Conservation (phyloP, 176 grass and related monocot species). For the Oryza meridionalis region DNA sequence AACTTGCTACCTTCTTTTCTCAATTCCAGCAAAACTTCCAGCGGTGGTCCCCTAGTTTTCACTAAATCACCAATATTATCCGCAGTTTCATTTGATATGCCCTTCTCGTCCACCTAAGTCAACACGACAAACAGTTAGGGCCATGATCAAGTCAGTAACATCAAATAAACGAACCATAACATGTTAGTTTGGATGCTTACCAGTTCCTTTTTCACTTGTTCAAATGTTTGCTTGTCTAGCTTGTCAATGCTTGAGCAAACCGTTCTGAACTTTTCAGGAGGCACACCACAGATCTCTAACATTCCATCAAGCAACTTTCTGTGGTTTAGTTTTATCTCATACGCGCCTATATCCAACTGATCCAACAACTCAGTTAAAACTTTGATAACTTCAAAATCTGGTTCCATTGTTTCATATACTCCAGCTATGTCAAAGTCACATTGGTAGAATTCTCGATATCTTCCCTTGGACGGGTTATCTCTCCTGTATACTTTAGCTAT, state of each 20-base stretch:
- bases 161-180: slow-evolving; percentile 35
- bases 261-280: slow-evolving; percentile 95
- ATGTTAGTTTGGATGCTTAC: slow-evolving; percentile 45
- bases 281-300: slow-evolving; percentile 93
- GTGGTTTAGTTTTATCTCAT: slow-evolving; percentile 97
- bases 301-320: slow-evolving; percentile 94
- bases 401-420: slow-evolving; percentile 82
- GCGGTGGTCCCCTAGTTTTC: slow-evolving; percentile 69
- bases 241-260: slow-evolving; percentile 99
- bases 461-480: slow-evolving; percentile 97
- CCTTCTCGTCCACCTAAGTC: slow-evolving; percentile 89
- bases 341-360: slow-evolving; percentile 80
- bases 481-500: slow-evolving; percentile 99
- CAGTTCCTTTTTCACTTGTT: slow-evolving; percentile 92
- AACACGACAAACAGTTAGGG: slow-evolving; percentile 7
- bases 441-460: slow-evolving; percentile 95
- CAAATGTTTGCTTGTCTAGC: slow-evolving; percentile 89
- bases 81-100: slow-evolving; percentile 81
- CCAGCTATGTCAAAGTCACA: slow-evolving; percentile 98
- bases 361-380: slow-evolving; percentile 90
- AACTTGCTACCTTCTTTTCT: slow-evolving; percentile 78
- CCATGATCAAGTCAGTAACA: neutral
- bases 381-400: slow-evolving; percentile 92
- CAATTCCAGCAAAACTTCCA: slow-evolving; percentile 78
- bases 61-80: slow-evolving; percentile 87